Base-by-base conservation (phyloP, 2,329 filamentous ascomycete species). In the Hymenoscyphus fraxineus region DNA sequence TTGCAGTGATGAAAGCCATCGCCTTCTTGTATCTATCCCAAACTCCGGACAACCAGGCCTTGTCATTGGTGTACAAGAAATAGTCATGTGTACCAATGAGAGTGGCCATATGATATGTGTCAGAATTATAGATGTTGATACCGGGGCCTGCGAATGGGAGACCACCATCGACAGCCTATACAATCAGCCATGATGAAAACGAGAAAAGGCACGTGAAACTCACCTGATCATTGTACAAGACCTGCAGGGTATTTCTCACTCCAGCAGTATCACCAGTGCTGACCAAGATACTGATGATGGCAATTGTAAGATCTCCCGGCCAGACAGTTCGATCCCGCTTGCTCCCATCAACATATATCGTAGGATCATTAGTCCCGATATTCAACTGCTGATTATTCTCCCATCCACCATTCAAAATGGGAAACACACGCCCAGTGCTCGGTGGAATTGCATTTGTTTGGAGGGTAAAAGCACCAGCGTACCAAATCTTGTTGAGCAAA, bases 281-380 rank as follows among this genome's bases (percentile, higher is more conserved):
- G 1, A 85, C 80, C 10, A 83, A 80, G 13, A 85, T 79, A 39
- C 77, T 80, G 2, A 84, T 83, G 0, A 84, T 77, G 4, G 83
- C 81, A 65, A 86, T 83, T 4, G 80, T 80, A 78, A 88, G 84
- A 70, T 88, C 86, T 1, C 85, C 85, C 12, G 85, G 81, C 84
- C 85, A 88, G 2, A 88, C 81, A 19, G 84, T 76, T 9, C 83
- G 79, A 69, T 87, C 85, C 39, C 85, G 78, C 71, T 87, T 87
- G 1, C 83, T 82, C 15, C 85, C 85, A 71, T 88, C 85, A 1
- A 73, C 72, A 59, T 73, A 77, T 1, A 73, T 66, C 5, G 70
- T 72, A 76, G 77, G 64, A 31, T 65, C 66, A 10, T 35, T 65
- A 6, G 65, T 65, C 0, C 67, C 63, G 74, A 75, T 58, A 79